phyloP scores from a whole-genome alignment of 129 eudicot genomes.

The Centaurea solstitialis region DNA sequence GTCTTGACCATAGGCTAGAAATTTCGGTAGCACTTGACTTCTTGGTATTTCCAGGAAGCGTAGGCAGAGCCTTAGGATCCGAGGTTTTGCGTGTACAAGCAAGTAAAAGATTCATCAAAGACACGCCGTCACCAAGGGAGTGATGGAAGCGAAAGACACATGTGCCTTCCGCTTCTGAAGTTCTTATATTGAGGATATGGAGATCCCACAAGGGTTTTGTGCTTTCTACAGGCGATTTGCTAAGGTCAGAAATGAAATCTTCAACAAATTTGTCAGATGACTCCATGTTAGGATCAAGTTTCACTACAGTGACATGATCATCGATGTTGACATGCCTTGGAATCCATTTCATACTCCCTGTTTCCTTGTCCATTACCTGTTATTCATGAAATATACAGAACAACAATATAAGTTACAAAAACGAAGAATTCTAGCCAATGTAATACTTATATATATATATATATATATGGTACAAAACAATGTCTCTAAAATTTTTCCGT shows the following conservation, averaged over 20 bases:
- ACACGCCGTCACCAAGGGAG: conserved; percentile 49
- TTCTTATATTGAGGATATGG: conserved; percentile 31
- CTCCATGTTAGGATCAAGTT: conserved; percentile 26
- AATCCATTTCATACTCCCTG: conserved; percentile 34
- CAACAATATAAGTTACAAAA: not conserved
- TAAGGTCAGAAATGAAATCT: conserved; percentile 43
- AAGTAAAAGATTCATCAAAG: conserved; percentile 38
- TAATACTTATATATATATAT: not conserved
- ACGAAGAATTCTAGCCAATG: not conserved
- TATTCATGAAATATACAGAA: not conserved
- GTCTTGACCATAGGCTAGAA: conserved; percentile 19
- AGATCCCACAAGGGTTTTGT: conserved; percentile 48
- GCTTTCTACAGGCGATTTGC: conserved; percentile 23
- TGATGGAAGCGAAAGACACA: conserved; percentile 47
- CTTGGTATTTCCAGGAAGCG: conserved; percentile 13
- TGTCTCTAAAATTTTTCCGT: not conserved
- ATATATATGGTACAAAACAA: not conserved
- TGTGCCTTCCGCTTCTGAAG: conserved; percentile 29
- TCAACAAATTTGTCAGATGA: conserved; percentile 31
- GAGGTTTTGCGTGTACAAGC: conserved; percentile 24
- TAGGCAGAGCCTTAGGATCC: conserved; percentile 31
- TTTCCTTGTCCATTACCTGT: conserved; percentile 28
- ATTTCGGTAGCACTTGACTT: not conserved
- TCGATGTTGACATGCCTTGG: conserved; percentile 38
- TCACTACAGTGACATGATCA: conserved; percentile 30